These are phyloP conservation scores for Sesbania bispinosa DNA, from an alignment of 306 rosid genomes.

Conservation along the genomic window DNA sequence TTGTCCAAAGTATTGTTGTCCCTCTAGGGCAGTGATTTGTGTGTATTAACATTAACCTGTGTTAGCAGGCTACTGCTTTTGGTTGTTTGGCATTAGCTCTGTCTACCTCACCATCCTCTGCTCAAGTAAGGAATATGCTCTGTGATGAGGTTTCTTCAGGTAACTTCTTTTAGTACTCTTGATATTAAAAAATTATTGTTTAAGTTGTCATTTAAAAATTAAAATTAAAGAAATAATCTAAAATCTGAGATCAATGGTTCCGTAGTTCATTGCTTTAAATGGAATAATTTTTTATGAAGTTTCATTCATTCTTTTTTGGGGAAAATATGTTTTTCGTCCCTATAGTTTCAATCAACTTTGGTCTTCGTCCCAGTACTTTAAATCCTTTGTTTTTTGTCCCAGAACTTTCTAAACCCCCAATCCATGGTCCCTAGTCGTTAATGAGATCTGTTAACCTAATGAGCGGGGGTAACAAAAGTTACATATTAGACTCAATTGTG, in stretches of 20 bases:
- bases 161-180: conserved; percentile 16
- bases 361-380: too few species aligned
- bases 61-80: conserved; percentile 63
- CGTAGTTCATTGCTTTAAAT: neutral
- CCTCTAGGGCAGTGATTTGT: neutral
- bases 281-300: neutral
- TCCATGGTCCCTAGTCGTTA: too few species aligned
- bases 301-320: conserved; percentile 11
- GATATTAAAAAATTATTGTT: neutral
- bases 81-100: conserved; percentile 79
- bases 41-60: conserved; percentile 16
- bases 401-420: too few species aligned
- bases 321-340: too few species aligned
- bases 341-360: too few species aligned
- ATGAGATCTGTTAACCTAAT: too few species aligned
- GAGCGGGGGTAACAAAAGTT: too few species aligned
- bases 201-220: neutral
- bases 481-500: too few species aligned
- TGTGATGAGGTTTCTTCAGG: conserved; percentile 59
- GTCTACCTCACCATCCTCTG: conserved; percentile 65
- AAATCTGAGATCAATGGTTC: neutral
- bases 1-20: conserved; percentile 1
- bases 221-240: neutral
- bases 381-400: too few species aligned
- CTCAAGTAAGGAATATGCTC: conserved; percentile 66